phyloP scores from a whole-genome alignment of 2,329 filamentous ascomycete species.

The Colletotrichum plurivorum region DNA sequence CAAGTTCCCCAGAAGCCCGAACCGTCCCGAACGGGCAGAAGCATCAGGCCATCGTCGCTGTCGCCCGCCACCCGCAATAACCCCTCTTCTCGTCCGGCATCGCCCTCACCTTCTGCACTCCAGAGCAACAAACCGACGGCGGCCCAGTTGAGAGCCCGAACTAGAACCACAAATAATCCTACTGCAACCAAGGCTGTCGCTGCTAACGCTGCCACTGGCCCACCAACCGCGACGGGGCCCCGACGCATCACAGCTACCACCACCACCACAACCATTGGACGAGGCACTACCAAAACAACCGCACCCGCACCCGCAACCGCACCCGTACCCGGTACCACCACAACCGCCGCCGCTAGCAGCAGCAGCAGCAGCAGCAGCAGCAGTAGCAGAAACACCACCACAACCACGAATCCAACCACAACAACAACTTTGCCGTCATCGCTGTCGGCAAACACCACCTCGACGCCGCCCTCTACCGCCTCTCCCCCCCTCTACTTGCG shows the following conservation, averaged over 20 bases:
- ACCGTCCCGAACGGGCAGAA: conserved; percentile 31
- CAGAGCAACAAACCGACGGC: conserved; percentile 24
- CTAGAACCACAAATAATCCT: conserved; percentile 37
- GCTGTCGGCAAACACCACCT: not conserved
- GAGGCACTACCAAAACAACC: conserved; percentile 20
- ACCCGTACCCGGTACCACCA: conserved; percentile 34
- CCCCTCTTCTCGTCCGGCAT: conserved; percentile 43
- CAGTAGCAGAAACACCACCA: conserved; percentile 10
- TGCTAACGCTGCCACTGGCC: conserved; percentile 33
- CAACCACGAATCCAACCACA: conserved; percentile 22
- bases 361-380: conserved; percentile 1
- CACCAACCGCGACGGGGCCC: conserved; percentile 38
- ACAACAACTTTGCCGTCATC: conserved; percentile 26
- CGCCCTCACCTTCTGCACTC: not conserved
- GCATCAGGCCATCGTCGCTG: conserved; percentile 39
- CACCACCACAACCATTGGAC: conserved; percentile 17
- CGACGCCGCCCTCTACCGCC: not conserved
- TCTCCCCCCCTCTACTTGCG: conserved; percentile 24
- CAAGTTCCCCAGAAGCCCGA: conserved; percentile 28
- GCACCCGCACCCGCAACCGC: conserved; percentile 29
- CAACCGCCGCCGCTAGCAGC: conserved; percentile 9
- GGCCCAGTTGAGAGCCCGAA: conserved; percentile 27
- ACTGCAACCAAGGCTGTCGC: conserved; percentile 13
- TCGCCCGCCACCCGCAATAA: conserved; percentile 32
- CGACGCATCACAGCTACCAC: conserved; percentile 36